A percentile compares a stretch with the other conserved stretches of the same genome.
These are phyloP conservation scores for Solanum piurae DNA, from an alignment of 257 asterid species.

Conservation along the genomic window DNA sequence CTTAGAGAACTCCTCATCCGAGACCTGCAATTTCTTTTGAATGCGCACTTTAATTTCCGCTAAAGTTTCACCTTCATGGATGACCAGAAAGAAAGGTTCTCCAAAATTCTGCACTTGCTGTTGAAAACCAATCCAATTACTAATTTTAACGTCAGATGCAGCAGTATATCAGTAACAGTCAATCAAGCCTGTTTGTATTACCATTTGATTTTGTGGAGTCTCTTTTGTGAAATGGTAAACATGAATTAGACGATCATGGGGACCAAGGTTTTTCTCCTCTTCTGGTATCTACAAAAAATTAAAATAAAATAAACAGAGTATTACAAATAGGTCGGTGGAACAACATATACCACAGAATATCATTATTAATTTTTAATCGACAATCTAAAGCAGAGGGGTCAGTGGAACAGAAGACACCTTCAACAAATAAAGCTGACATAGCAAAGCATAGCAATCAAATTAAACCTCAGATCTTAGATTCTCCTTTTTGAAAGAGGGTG, in stretches of 20 bases:
- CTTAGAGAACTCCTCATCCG: slow-evolving; percentile 88
- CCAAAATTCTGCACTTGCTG: slow-evolving; percentile 96
- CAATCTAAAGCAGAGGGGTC: not conserved
- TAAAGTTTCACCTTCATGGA: slow-evolving; percentile 86
- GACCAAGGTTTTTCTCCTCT: slow-evolving; percentile 81
- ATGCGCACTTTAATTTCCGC: slow-evolving; percentile 71
- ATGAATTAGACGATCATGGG: slow-evolving; percentile 67
- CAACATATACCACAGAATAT: not conserved
- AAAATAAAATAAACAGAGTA: slow-evolving; percentile 2
- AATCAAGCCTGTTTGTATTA: slow-evolving; percentile 14
- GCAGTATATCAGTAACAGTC: not conserved
- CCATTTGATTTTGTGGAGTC: slow-evolving; percentile 77
- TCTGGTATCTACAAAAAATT: slow-evolving; percentile 60
- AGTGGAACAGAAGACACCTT: not conserved
- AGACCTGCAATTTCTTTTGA: slow-evolving; percentile 79
- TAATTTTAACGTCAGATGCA: not conserved
- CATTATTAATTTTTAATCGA: not conserved
- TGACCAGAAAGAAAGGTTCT: slow-evolving; percentile 86
- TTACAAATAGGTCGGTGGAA: not conserved
- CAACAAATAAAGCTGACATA: not conserved
- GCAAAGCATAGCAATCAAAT: not conserved
- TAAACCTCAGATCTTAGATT: not conserved
- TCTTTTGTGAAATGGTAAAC: slow-evolving; percentile 84
- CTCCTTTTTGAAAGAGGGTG: not conserved
- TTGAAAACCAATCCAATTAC: not conserved